A percentile compares a stretch with the other conserved stretches of the same genome.
Evolutionary conservation across 352 stramenopile genomes (phyloP).

Genomic region (Globisporangium polare): DNA sequence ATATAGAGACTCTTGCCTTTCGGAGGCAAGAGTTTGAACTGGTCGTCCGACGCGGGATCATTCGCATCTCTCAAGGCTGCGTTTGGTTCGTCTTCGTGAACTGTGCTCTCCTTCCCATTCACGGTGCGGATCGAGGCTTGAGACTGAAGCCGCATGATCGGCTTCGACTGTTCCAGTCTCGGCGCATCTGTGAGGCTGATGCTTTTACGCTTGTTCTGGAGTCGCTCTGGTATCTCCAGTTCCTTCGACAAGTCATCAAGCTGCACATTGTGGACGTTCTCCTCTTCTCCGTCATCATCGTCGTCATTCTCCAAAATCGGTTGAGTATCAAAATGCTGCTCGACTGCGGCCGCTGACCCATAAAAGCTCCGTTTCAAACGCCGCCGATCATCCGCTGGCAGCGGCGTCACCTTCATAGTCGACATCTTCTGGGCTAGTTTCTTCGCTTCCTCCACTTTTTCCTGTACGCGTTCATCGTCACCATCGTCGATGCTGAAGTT

Average conservation of each 20-base stretch:
- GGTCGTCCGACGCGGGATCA: neutral
- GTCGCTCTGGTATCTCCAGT: slow-evolving; percentile 1
- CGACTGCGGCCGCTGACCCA: neutral
- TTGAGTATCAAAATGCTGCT: slow-evolving; percentile 4
- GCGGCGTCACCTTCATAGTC: slow-evolving; percentile 44
- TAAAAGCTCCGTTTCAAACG: slow-evolving; percentile 18
- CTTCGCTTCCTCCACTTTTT: slow-evolving; percentile 49
- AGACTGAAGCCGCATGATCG: neutral
- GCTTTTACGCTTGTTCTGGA: neutral
- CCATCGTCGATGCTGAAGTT: slow-evolving; percentile 84
- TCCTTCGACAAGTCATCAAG: slow-evolving; percentile 19
- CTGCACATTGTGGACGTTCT: slow-evolving; percentile 26
- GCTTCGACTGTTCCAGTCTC: neutral
- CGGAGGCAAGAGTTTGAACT: slow-evolving; percentile 16
- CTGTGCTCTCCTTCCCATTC: neutral
- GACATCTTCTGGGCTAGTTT: slow-evolving; percentile 56
- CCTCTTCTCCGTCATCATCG: slow-evolving; percentile 37
- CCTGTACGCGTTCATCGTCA: slow-evolving; percentile 30
- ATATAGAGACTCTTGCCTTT: slow-evolving; percentile 40
- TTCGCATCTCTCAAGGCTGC: neutral
- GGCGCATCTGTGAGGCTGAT: neutral
- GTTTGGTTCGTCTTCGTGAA: neutral
- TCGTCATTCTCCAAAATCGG: slow-evolving; percentile 17
- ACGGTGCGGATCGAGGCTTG: neutral
- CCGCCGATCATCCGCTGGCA: slow-evolving; percentile 16